Conservation (phyloP, 371 early-diverging fungal genomes). For the Mucor saturninus region DNA sequence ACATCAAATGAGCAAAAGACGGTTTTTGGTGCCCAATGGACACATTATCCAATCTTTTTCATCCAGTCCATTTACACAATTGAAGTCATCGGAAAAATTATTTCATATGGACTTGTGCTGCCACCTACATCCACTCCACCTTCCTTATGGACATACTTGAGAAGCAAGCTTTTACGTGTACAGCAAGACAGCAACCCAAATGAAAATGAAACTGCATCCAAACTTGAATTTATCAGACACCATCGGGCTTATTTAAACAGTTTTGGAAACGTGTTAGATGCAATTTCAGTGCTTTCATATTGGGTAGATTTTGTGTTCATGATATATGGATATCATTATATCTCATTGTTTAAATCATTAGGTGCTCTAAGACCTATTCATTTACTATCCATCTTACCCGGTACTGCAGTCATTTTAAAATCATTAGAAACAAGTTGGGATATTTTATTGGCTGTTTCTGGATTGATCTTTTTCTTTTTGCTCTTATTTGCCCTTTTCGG, state of each 20-base stretch:
- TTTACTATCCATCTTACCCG: slow-evolving; percentile 52
- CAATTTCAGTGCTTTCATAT: slow-evolving; percentile 50
- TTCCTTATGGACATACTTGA: neutral
- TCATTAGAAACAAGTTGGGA: slow-evolving; percentile 62
- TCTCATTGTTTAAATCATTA: slow-evolving; percentile 61
- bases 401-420: slow-evolving; percentile 62
- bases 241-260: slow-evolving; percentile 47
- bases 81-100: slow-evolving; percentile 40
- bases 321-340: slow-evolving; percentile 42
- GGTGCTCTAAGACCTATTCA: slow-evolving; percentile 58
- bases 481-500: slow-evolving; percentile 61
- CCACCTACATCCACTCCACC: neutral
- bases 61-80: slow-evolving; percentile 49
- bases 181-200: too few species aligned
- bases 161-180: too few species aligned
- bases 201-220: neutral
- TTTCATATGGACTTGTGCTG: slow-evolving; percentile 54
- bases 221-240: slow-evolving; percentile 6
- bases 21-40: slow-evolving; percentile 56
- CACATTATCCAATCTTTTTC: slow-evolving; percentile 49
- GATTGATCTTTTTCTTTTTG: slow-evolving; percentile 63
- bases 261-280: slow-evolving; percentile 56
- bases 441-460: slow-evolving; percentile 54
- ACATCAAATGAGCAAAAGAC: slow-evolving; percentile 48
- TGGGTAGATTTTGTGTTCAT: slow-evolving; percentile 61